Evolutionary conservation across 805 yeast species (phyloP).

Genomic region (Metschnikowia colocasiae): DNA sequence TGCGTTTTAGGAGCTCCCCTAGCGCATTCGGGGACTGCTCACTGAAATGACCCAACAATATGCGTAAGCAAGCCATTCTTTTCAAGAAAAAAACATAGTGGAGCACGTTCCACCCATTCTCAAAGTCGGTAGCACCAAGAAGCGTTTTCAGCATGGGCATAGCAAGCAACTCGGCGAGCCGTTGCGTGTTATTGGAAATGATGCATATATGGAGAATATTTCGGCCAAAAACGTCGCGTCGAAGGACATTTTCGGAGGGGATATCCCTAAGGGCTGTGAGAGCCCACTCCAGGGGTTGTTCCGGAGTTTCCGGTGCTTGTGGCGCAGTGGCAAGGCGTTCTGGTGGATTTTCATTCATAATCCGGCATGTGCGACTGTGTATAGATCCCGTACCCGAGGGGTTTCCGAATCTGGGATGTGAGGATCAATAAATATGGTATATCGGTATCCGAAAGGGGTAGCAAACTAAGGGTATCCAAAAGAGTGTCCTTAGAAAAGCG

Average conservation of each 20-base stretch:
- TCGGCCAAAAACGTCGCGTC: constrained; percentile 70
- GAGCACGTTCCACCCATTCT: constrained; percentile 78
- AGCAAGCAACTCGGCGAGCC: constrained; percentile 44
- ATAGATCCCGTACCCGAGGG: background rate
- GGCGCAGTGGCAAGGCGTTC: background rate
- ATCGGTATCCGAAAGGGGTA: no score
- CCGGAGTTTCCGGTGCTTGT: background rate
- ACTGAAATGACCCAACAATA: constrained; percentile 18
- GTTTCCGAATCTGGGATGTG: background rate
- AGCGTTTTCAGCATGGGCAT: constrained; percentile 45
- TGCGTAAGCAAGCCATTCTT: constrained; percentile 51
- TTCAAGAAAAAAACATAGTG: constrained; percentile 66
- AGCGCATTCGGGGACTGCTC: constrained; percentile 18
- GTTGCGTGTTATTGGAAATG: constrained; percentile 45
- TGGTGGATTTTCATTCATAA: background rate
- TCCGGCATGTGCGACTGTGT: background rate
- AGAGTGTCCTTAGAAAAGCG: no score
- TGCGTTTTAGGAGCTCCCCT: constrained; percentile 44
- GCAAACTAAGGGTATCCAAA: no score
- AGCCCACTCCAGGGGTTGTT: background rate
- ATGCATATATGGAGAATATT: constrained; percentile 57
- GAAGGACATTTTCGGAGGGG: constrained; percentile 29
- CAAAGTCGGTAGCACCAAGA: constrained; percentile 51
- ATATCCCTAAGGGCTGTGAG: background rate
- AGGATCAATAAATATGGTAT: background rate